Conservation (phyloP, 805 yeast species). For the Grigorovia humatica region DNA sequence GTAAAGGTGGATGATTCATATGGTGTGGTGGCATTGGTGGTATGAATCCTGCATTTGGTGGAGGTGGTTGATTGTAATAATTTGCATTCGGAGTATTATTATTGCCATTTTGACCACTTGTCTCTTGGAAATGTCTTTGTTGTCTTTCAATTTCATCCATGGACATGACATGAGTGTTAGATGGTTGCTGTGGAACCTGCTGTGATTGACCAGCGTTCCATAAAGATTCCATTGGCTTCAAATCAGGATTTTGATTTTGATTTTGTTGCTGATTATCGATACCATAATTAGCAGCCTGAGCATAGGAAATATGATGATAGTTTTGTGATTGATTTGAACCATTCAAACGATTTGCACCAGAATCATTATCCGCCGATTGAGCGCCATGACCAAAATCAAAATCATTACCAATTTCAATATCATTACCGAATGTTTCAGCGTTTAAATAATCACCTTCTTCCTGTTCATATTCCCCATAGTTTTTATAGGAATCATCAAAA, state of each 20-base stretch:
- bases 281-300: conserved; percentile 22
- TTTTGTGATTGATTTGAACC: neutral
- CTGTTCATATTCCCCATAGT: conserved; percentile 59
- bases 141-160: conserved; percentile 76
- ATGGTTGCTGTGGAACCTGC: neutral
- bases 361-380: neutral
- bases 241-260: conserved; percentile 15
- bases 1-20: conserved; percentile 8
- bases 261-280: neutral
- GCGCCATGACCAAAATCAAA: conserved; percentile 29
- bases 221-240: conserved; percentile 63
- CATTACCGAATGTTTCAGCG: conserved; percentile 26
- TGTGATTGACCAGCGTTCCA: conserved; percentile 33
- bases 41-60: conserved; percentile 9
- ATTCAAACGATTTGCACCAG: neutral
- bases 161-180: conserved; percentile 38
- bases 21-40: conserved; percentile 7
- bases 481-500: conserved; percentile 78
- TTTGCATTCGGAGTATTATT: neutral
- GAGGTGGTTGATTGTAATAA: conserved; percentile 1
- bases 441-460: conserved; percentile 56
- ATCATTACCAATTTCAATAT: conserved; percentile 25
- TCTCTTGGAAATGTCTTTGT: conserved; percentile 22
- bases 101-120: neutral
- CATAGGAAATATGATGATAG: conserved; percentile 16